Evolutionary conservation across 495 filamentous ascomycete genomes (phyloP).

Genomic region (Ascodesmis nigricans): DNA sequence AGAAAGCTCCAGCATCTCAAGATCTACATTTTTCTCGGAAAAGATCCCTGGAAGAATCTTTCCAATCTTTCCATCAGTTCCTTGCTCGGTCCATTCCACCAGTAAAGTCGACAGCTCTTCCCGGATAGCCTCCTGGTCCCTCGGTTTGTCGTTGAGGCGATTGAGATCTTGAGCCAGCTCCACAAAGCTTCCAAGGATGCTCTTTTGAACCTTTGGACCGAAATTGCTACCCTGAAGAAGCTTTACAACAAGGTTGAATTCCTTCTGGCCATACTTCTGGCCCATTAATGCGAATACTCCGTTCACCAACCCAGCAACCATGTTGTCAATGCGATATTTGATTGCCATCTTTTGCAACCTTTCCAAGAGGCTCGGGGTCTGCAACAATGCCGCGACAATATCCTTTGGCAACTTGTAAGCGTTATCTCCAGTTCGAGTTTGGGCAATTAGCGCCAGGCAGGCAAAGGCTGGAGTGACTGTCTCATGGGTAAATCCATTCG

Average conservation of each 20-base stretch:
- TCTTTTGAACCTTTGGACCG: constrained; percentile 35
- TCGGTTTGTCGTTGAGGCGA: constrained; percentile 18
- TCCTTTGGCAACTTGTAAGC: constrained; percentile 34
- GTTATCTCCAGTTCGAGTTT: constrained; percentile 40
- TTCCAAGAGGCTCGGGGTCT: constrained; percentile 34
- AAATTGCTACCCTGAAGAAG: constrained; percentile 40
- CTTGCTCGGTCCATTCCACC: constrained; percentile 34
- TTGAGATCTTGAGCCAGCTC: constrained; percentile 32
- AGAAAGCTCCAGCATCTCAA: constrained; percentile 45
- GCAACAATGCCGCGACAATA: constrained; percentile 46
- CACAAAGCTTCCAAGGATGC: constrained; percentile 41
- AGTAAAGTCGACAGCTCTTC: constrained; percentile 40
- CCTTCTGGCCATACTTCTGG: constrained; percentile 34
- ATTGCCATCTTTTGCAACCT: constrained; percentile 38
- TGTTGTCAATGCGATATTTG: constrained; percentile 45
- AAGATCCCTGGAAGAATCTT: constrained; percentile 37
- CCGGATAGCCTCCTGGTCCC: constrained; percentile 29
- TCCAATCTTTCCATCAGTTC: constrained; percentile 28
- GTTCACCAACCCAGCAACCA: constrained; percentile 48
- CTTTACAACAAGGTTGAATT: constrained; percentile 34
- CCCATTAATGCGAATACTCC: constrained; percentile 42
- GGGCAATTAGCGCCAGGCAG: constrained; percentile 56
- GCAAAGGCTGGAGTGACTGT: constrained; percentile 52
- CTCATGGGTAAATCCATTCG: constrained; percentile 47
- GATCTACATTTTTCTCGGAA: constrained; percentile 37